phyloP scores from a whole-genome alignment of 2,329 filamentous ascomycete genomes.

The Ploettnerulaceae sp. region DNA sequence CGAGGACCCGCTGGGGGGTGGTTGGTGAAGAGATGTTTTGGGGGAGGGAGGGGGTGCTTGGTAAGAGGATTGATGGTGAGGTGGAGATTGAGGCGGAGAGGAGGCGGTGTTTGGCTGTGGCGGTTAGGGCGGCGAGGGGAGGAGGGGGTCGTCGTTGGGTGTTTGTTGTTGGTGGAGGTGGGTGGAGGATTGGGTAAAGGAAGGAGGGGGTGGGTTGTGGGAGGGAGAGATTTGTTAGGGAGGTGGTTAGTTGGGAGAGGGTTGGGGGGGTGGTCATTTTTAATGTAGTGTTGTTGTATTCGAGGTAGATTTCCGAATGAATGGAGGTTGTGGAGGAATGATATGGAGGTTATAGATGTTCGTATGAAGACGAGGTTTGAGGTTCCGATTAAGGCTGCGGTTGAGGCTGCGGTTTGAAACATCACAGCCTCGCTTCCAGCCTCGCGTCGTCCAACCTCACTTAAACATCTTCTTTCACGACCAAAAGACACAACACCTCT shows the following conservation, averaged over 20 bases:
- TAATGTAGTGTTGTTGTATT: not conserved
- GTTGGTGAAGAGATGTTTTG: slow-evolving; percentile 48
- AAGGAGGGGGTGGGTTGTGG: slow-evolving; percentile 22
- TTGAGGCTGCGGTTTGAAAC: too few relatives aligned
- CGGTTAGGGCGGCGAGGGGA: slow-evolving; percentile 48
- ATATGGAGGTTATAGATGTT: too few relatives aligned
- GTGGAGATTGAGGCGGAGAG: slow-evolving; percentile 67
- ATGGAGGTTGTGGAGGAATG: too few relatives aligned
- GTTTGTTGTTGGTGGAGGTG: slow-evolving; percentile 4
- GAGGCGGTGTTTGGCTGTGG: slow-evolving; percentile 76
- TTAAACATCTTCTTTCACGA: not conserved
- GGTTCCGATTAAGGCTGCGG: too few relatives aligned
- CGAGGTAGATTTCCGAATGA: too few relatives aligned
- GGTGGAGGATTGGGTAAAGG: slow-evolving; percentile 24
- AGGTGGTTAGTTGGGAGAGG: slow-evolving; percentile 18
- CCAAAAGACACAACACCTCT: not conserved
- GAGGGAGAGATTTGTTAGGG: slow-evolving; percentile 20
- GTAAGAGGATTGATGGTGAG: slow-evolving; percentile 40
- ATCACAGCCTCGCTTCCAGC: slow-evolving; percentile 22
- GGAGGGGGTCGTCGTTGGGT: slow-evolving; percentile 8
- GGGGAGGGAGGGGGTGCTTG: slow-evolving; percentile 50
- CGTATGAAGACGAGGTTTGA: too few relatives aligned
- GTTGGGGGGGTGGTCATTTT: slow-evolving; percentile 18
- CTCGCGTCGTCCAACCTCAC: slow-evolving; percentile 19
- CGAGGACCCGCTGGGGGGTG: slow-evolving; percentile 51